Evolutionary conservation across 2,329 filamentous ascomycete genomes (phyloP), one percentile per base, ranked within the genome.

Genomic region (Ophiobolus disseminans): DNA sequence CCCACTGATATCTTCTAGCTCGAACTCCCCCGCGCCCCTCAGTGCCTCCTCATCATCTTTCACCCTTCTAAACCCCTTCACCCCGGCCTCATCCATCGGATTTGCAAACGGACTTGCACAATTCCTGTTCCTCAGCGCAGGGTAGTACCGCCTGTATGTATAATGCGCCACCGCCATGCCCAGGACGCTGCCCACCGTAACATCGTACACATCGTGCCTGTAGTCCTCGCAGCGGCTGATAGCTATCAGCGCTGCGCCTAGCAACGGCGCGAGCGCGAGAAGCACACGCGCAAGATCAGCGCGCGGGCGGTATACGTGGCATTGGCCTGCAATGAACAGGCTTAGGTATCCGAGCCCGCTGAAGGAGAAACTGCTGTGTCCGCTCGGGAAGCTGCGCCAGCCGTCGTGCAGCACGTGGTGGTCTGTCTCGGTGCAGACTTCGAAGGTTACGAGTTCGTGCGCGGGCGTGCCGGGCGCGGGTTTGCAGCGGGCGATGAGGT

Each of bases 401-500:
- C 90, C 90, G 62, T 95, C 90, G 55, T 94, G 87, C 3, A 95
- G 80, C 1, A 78, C 78, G 68, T 90, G 87, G 51, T 84, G 82
- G 61, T 86, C 72, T 1, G 83, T 81, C 62, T 91, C 81, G 9
- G 88, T 92, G 76, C 90, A 95, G 2, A 92, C 82, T 23, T 83
- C 80, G 40, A 87, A 82, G 13, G 81, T 84, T 21, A 87, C 80
- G 38, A 87, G 73, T 23, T 74, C 63, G 55, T 85, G 76, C 40
- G 74, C 74, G 0, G 84, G 79, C 0, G 84, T 85, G 6, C 80
- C 82, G 11, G 78, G 65, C 23, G 71, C 75, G 1, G 94, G 92
- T 57, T 89, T 86, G 75, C 94, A 99, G 28, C 94, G 86, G n/a
- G 88, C 86, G 32, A 97, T 84, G 26, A 97, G 77, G 73, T 97